Evolutionary conservation across 2,329 filamentous ascomycete genomes (phyloP).

Genomic region (Lecanoromycetidae sp.): DNA sequence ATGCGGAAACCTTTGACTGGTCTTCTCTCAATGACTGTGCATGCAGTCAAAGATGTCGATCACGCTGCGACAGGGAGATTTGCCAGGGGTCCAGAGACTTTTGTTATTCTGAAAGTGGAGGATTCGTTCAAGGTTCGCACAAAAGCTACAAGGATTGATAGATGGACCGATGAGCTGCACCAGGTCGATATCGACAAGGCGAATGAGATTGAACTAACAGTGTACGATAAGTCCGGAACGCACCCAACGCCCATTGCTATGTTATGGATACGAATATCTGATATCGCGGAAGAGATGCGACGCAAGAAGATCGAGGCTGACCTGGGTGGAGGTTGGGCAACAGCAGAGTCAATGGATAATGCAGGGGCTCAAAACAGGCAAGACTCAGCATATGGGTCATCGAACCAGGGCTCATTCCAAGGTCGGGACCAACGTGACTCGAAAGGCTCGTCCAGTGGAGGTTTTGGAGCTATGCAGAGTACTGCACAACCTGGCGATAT

Average conservation of each 20-base stretch:
- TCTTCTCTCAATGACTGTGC: slow-evolving; percentile 72
- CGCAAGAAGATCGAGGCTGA: slow-evolving; percentile 95
- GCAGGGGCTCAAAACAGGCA: slow-evolving; percentile 37
- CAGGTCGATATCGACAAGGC: slow-evolving; percentile 94
- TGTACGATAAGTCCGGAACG: slow-evolving; percentile 90
- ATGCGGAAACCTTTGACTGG: slow-evolving; percentile 92
- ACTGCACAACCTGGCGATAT: slow-evolving; percentile 40
- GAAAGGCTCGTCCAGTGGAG: slow-evolving; percentile 19
- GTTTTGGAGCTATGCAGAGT: slow-evolving; percentile 20
- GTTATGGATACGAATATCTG: slow-evolving; percentile 91
- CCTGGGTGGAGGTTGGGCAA: slow-evolving; percentile 92
- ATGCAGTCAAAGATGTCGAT: slow-evolving; percentile 86
- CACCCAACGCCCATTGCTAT: slow-evolving; percentile 86
- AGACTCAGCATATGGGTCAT: slow-evolving; percentile 42
- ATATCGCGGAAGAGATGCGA: slow-evolving; percentile 94
- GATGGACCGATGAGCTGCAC: slow-evolving; percentile 84
- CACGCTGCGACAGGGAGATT: slow-evolving; percentile 77
- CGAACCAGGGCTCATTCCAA: slow-evolving; percentile 17
- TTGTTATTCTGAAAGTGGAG: slow-evolving; percentile 92
- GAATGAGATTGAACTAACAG: slow-evolving; percentile 93
- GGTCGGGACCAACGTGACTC: slow-evolving; percentile 14
- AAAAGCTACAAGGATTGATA: slow-evolving; percentile 69
- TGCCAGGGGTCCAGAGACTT: slow-evolving; percentile 83
- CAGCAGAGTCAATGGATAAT: slow-evolving; percentile 83
- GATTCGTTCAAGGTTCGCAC: slow-evolving; percentile 84